phyloP scores from a whole-genome alignment of 331 rosid species.

The Saraca asoca region DNA sequence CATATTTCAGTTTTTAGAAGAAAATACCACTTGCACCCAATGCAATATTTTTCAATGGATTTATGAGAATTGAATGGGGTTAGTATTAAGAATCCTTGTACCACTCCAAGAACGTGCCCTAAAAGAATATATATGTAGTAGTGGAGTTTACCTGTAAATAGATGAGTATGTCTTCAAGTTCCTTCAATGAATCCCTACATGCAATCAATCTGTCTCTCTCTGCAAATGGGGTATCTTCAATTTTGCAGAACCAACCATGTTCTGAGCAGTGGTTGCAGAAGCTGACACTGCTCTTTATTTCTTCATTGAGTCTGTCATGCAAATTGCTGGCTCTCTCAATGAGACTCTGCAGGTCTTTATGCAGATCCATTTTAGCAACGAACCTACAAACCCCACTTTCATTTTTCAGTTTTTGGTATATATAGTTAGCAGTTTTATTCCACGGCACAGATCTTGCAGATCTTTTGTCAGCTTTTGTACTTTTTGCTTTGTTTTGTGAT shows the following conservation, averaged over 20 bases:
- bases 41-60: neutral
- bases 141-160: neutral
- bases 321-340: slow-evolving; percentile 26
- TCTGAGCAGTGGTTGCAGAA: slow-evolving; percentile 38
- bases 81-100: neutral
- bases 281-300: slow-evolving; percentile 28
- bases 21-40: no score
- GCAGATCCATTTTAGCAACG: neutral
- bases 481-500: slow-evolving; percentile 15
- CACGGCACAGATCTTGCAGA: neutral
- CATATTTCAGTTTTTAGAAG: no score
- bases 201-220: slow-evolving; percentile 39
- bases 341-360: neutral
- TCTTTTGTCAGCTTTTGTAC: neutral
- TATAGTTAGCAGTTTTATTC: neutral
- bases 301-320: slow-evolving; percentile 33
- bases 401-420: neutral
- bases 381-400: slow-evolving; percentile 2
- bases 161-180: slow-evolving; percentile 27
- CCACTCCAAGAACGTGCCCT: neutral
- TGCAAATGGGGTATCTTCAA: slow-evolving; percentile 35
- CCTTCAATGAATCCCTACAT: slow-evolving; percentile 35
- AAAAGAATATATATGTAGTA: neutral
- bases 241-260: slow-evolving; percentile 32
- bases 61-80: neutral